Evolutionary conservation across 768 basidiomycete species (phyloP), one percentile per base, ranked within the genome.

Genomic region (Pulveroboletus sp.): DNA sequence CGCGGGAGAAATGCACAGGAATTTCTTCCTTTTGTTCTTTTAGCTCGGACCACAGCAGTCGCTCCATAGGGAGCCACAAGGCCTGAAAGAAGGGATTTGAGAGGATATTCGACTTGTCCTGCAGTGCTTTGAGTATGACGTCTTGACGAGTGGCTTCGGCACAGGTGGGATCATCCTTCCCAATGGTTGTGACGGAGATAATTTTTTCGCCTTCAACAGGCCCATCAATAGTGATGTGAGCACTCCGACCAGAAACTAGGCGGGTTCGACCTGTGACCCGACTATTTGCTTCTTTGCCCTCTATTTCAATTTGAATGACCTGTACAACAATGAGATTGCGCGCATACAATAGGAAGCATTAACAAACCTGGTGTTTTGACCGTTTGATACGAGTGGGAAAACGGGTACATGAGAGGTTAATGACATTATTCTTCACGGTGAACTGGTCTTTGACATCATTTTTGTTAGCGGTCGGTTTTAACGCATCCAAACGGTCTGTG

Each of bases 91-190:
- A 67, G 0, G 62, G 59, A 20, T 56, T 52, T 3, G 50, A 47
- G 14, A 62, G 20, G 29, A 70, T 52, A 1, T 34, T 48, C 1
- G 53, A 43, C 10, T 1, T 17, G 4, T 38, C 10, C 24, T 67
- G 64, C 10, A 73, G 25, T 0, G 53, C 45, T 7, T 25, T 2
- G 34, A 65, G 62, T 12, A 71, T 49, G 36, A 67, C 29, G 6
- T 17, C 40, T 14, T 57, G 51, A 5, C 69, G 65, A 17, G 16
- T 4, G 3, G 54, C 43, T 45, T 87, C 84, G 4, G 87, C 84
- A 16, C 55, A 68, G 2, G 85, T 88, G 0, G 74, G 76, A 24
- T 67, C 69, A 45, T 76, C 81, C 24, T 72, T 75, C 3, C 83
- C 85, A 36, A 76, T 65, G 4, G 82, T 77, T 9, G 63, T 74